Evolutionary conservation across 805 yeast species (phyloP), one percentile per base, ranked within the genome.

Genomic region (Saccharomycopsis sp.): DNA sequence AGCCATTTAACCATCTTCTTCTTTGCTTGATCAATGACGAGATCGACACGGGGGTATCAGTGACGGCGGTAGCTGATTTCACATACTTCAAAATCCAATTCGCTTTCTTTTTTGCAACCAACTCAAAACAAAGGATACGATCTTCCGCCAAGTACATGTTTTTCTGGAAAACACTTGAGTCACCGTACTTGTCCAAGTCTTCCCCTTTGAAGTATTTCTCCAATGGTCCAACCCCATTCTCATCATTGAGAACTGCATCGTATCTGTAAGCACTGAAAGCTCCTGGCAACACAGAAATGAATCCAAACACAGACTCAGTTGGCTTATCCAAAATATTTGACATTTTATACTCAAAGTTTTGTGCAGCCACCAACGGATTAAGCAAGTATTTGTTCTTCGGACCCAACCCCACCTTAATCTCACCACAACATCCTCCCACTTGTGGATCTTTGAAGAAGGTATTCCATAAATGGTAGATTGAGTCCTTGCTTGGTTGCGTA

Each of bases 381-480:
- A 78, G 49, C 33, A 89, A 63, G 34, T 69, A 66, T 35, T 55
- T 59, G 46, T 67, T 71, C 9, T 65, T 68, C 17, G 64, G 65
- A 2, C 97, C 96, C 40, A 88, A 63, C 59, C 80, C 77, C 0
- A 92, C 94, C 49, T 77, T 80, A 61, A 92, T 89, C 57, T 92
- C 97, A 41, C 98, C 98, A 73, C 98, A 89, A 1, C 96, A 94
- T 30, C 98, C 98, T 2, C 95, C 98, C 16, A 89, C 94, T 40
- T 76, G 72, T 2, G 86, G 80, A 52, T 77, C 70, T 46, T 67
- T 68, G 48, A 74, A 75, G 55, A 89, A 92, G 30, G 88, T 74
- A 57, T 77, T 78, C 98, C 98, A 89, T 42, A 92, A 63, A 51
- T 84, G 82, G 58, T 84, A 88, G 38, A 89, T 74, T 2, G 96